These are phyloP conservation scores for Ceratocystis colombiana DNA, from an alignment of 2,329 filamentous ascomycete genomes.

Conservation along the genomic window DNA sequence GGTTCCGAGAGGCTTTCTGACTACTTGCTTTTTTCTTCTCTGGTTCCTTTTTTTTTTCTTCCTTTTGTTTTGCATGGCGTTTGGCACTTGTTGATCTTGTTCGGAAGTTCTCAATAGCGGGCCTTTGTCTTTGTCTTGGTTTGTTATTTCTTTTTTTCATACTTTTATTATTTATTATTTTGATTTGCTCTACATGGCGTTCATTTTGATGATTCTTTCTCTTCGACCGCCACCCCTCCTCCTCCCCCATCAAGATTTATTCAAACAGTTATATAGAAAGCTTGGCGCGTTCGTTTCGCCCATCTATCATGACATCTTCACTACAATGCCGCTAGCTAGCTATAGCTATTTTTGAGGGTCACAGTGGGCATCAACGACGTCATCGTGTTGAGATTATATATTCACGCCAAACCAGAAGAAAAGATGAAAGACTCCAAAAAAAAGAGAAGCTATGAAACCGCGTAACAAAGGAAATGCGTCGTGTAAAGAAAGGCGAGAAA, in stretches of 20 bases:
- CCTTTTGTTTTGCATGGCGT: slow-evolving; percentile 13
- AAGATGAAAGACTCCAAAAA: not conserved
- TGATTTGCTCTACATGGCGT: slow-evolving; percentile 1
- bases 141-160: not conserved
- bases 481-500: not conserved
- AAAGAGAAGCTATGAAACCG: not conserved
- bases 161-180: slow-evolving; percentile 1
- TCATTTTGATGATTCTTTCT: not conserved
- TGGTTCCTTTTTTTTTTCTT: slow-evolving; percentile 10
- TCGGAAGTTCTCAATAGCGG: not conserved
- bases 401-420: not conserved
- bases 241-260: no score
- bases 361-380: slow-evolving; percentile 2
- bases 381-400: slow-evolving; percentile 10
- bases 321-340: not conserved
- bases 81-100: not conserved
- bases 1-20: not conserved
- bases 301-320: no score
- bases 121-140: not conserved
- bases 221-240: no score
- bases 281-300: not conserved
- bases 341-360: not conserved
- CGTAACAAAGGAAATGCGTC: not conserved
- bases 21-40: not conserved
- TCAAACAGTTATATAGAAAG: not conserved